These are phyloP conservation scores for Rhipidocladum racemiflorum DNA, from an alignment of 176 grass and related monocot species.

Conservation along the genomic window DNA sequence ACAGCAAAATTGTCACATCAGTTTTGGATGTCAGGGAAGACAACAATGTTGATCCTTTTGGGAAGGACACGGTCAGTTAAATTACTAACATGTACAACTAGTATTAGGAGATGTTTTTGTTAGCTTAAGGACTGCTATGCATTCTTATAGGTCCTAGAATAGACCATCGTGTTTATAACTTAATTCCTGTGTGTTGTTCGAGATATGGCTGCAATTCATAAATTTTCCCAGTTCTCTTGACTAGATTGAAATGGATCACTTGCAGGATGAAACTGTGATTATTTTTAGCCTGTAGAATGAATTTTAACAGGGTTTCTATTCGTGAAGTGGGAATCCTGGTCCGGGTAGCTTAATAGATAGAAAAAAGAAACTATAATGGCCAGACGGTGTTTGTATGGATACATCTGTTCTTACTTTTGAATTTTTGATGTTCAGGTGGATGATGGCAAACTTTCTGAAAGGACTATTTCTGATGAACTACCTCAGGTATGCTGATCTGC, in stretches of 20 bases:
- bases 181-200: not conserved
- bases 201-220: not conserved
- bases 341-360: not conserved
- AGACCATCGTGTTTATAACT: conserved; percentile 8
- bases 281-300: conserved; percentile 20
- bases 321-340: not conserved
- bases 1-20: conserved; percentile 46
- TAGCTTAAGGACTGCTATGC: not conserved
- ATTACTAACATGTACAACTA: conserved; percentile 10
- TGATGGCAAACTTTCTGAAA: conserved; percentile 80
- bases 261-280: conserved; percentile 31
- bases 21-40: conserved; percentile 52
- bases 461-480: conserved; percentile 81
- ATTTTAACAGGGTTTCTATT: conserved; percentile 8
- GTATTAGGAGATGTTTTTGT: not conserved
- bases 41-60: conserved; percentile 52
- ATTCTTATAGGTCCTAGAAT: conserved; percentile 5
- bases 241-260: not conserved
- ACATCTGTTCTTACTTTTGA: conserved; percentile 11
- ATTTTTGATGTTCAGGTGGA: conserved; percentile 57
- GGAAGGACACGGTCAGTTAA: conserved; percentile 52
- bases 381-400: not conserved
- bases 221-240: not conserved
- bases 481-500: conserved; percentile 49
- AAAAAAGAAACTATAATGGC: conserved; percentile 1